These are phyloP conservation scores for Hirsutella thompsonii DNA, from an alignment of 2,329 filamentous ascomycete species.

Conservation along the genomic window DNA sequence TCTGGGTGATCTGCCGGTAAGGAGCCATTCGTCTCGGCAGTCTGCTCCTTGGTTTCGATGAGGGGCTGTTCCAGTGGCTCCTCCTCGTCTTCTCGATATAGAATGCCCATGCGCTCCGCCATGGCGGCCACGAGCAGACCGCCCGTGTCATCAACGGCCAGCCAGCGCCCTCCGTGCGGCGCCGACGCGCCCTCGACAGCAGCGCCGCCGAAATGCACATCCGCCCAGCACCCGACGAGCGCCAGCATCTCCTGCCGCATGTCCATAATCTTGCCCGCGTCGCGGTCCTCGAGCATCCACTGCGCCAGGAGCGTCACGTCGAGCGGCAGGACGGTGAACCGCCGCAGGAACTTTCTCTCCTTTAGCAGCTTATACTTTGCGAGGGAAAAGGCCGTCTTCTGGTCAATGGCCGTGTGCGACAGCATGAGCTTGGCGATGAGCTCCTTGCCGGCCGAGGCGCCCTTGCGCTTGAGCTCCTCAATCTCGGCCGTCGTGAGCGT, in stretches of 20 bases:
- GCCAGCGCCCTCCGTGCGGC: conserved; percentile 44
- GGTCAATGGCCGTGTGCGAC: conserved; percentile 77
- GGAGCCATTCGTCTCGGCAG: background rate
- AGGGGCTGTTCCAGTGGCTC: background rate
- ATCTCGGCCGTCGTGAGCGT: conserved; percentile 65
- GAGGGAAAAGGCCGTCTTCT: conserved; percentile 87
- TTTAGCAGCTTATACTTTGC: conserved; percentile 96
- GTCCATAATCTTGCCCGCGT: conserved; percentile 71
- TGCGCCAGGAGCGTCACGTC: conserved; percentile 65
- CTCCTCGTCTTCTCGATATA: conserved; percentile 36
- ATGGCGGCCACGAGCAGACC: conserved; percentile 71
- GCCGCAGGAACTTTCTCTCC: conserved; percentile 80
- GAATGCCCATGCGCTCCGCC: conserved; percentile 78
- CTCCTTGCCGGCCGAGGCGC: conserved; percentile 69
- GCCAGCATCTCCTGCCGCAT: conserved; percentile 74
- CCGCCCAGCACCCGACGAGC: conserved; percentile 76
- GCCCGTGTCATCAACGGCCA: conserved; percentile 78
- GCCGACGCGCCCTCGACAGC: conserved; percentile 12
- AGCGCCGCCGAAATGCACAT: conserved; percentile 54
- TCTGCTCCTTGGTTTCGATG: background rate
- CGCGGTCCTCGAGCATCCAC: conserved; percentile 69
- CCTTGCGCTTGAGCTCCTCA: conserved; percentile 60
- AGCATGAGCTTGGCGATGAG: conserved; percentile 87
- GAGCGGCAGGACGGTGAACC: conserved; percentile 75
- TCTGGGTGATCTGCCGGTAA: background rate